phyloP scores from a whole-genome alignment of 345 rosid genomes.

The Zanthoxylum bungeanum region DNA sequence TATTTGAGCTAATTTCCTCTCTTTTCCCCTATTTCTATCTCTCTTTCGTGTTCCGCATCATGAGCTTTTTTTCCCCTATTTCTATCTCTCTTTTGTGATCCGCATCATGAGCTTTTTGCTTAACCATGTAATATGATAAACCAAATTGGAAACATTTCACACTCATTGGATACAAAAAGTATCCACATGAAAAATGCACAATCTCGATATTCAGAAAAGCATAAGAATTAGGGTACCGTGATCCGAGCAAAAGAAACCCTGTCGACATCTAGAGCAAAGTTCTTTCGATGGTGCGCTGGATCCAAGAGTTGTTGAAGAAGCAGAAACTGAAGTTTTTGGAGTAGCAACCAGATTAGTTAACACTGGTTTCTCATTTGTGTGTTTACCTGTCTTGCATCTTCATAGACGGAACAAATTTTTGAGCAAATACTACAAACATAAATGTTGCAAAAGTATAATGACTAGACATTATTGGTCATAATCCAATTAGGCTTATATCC shows the following conservation, averaged over 20 bases:
- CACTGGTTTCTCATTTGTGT: constrained; percentile 87
- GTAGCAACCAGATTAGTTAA: constrained; percentile 38
- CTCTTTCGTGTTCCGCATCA: too few species aligned
- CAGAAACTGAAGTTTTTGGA: constrained; percentile 34
- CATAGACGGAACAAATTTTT: constrained; percentile 26
- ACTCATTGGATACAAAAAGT: not conserved
- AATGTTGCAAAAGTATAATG: not conserved
- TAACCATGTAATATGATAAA: not conserved
- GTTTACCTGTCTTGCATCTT: constrained; percentile 94
- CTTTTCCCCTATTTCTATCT: too few species aligned
- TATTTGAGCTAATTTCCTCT: too few species aligned
- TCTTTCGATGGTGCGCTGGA: constrained; percentile 49
- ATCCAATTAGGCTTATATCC: not conserved
- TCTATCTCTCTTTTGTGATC: too few species aligned
- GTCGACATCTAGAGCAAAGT: constrained; percentile 78
- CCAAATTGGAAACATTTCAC: not conserved
- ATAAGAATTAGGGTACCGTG: constrained; percentile 51
- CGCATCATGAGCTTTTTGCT: not conserved
- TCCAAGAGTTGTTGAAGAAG: constrained; percentile 30
- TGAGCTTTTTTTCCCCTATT: too few species aligned
- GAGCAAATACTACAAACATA: constrained; percentile 6
- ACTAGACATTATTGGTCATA: not conserved
- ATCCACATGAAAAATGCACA: not conserved
- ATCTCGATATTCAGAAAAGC: constrained; percentile 2
- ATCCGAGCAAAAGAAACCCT: constrained; percentile 96